Percentiles rank a stretch among this genome's conserved stretches.
Evolutionary conservation across 2,329 filamentous ascomycete genomes (phyloP).

Genomic region (Apiospora saccharicola): DNA sequence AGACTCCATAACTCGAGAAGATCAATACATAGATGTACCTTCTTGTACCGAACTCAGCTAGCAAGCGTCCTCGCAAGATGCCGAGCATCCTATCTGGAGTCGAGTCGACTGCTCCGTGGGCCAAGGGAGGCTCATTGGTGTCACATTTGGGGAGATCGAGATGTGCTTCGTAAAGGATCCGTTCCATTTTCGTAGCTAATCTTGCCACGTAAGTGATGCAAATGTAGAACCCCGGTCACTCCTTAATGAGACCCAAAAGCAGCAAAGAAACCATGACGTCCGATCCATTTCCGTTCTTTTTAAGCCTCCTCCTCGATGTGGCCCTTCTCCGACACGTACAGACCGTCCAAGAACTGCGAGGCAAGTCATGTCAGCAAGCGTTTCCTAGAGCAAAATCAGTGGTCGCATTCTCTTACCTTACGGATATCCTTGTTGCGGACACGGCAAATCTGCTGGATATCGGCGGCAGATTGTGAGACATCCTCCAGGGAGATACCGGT

Average conservation of each 20-base stretch:
- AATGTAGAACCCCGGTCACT: constrained; percentile 67
- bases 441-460: constrained; percentile 99
- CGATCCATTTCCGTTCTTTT: constrained; percentile 37
- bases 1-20: constrained; percentile 21
- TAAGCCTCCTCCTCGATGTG: constrained; percentile 82
- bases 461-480: constrained; percentile 97
- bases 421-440: constrained; percentile 99
- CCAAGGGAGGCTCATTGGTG: constrained; percentile 12
- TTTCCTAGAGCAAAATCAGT: background rate
- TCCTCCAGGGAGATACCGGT: constrained; percentile 94
- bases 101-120: constrained; percentile 15
- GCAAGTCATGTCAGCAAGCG: constrained; percentile 6
- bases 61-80: constrained; percentile 17
- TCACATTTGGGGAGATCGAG: constrained; percentile 23
- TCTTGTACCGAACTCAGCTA: constrained; percentile 19
- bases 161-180: constrained; percentile 36
- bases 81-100: constrained; percentile 12
- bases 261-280: constrained; percentile 59
- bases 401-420: constrained; percentile 69
- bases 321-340: constrained; percentile 99
- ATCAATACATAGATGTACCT: constrained; percentile 9
- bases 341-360: constrained; percentile 94
- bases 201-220: constrained; percentile 65
- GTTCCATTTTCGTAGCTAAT: constrained; percentile 45
- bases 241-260: constrained; percentile 66